These are phyloP conservation scores for Rhodamnia argentea DNA, from an alignment of 345 rosid genomes.

Conservation along the genomic window DNA sequence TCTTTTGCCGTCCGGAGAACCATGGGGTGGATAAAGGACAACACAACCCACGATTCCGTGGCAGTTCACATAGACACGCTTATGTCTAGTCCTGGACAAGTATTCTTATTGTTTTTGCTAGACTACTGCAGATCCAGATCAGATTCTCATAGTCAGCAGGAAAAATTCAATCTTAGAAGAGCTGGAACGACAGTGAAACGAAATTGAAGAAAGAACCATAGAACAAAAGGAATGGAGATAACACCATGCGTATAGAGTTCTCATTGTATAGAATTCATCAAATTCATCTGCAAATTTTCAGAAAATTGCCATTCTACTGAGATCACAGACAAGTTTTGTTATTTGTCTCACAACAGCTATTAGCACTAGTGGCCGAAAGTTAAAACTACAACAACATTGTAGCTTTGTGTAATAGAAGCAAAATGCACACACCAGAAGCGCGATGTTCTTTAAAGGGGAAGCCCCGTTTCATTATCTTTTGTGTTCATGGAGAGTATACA, in stretches of 20 bases:
- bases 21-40: no score
- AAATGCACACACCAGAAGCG: neutral
- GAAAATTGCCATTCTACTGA: neutral
- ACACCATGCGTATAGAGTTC: neutral
- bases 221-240: neutral
- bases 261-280: neutral
- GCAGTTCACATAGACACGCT: no score
- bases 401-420: neutral
- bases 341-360: neutral
- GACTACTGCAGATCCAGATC: no score
- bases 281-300: neutral
- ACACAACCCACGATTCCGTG: no score
- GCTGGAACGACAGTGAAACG: neutral
- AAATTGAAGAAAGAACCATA: neutral
- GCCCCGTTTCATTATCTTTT: constrained; percentile 10
- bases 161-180: neutral
- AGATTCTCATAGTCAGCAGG: no score
- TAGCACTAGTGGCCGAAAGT: neutral
- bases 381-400: neutral
- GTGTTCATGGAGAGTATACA: constrained; percentile 40
- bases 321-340: neutral
- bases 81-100: no score
- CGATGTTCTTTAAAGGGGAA: constrained; percentile 14
- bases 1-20: no score
- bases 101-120: no score